Evolutionary conservation across 768 basidiomycete genomes (phyloP).

Genomic region (Amanita thiersii): DNA sequence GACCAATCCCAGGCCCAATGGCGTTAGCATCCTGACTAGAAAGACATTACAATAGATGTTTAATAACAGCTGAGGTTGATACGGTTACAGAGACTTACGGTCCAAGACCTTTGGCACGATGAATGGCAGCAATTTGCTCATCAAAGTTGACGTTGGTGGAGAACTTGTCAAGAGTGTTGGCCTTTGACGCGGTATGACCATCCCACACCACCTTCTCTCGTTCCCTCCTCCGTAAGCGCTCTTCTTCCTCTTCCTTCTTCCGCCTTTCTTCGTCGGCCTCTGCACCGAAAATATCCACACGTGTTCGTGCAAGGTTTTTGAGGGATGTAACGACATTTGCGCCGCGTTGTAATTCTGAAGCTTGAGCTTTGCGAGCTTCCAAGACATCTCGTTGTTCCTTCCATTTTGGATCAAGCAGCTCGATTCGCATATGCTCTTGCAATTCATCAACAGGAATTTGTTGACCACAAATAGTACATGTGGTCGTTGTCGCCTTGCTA

Average conservation of each 20-base stretch:
- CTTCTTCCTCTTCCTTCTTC: constrained; percentile 81
- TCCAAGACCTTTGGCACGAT: constrained; percentile 85
- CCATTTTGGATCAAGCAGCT: constrained; percentile 95
- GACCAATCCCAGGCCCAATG: constrained; percentile 84
- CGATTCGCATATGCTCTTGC: constrained; percentile 97
- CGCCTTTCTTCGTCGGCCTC: constrained; percentile 89
- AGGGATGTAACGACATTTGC: constrained; percentile 94
- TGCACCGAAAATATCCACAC: constrained; percentile 95
- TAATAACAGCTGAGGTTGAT: background rate
- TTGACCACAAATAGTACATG: constrained; percentile 92
- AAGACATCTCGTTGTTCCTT: constrained; percentile 88
- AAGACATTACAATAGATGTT: constrained; percentile 13
- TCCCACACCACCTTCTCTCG: constrained; percentile 98
- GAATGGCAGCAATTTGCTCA: constrained; percentile 96
- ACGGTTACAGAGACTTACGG: constrained; percentile 45
- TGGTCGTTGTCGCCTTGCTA: constrained; percentile 66
- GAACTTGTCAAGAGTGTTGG: constrained; percentile 87
- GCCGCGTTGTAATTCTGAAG: constrained; percentile 80
- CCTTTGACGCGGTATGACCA: constrained; percentile 93
- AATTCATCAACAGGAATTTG: constrained; percentile 94
- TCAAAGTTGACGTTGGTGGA: constrained; percentile 92
- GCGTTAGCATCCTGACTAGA: constrained; percentile 65
- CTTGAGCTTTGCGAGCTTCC: constrained; percentile 86
- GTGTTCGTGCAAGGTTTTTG: constrained; percentile 87
- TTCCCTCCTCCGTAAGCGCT: constrained; percentile 73